Conservation (phyloP, 2,329 filamentous ascomycete species). For the Arthroderma sp. region DNA sequence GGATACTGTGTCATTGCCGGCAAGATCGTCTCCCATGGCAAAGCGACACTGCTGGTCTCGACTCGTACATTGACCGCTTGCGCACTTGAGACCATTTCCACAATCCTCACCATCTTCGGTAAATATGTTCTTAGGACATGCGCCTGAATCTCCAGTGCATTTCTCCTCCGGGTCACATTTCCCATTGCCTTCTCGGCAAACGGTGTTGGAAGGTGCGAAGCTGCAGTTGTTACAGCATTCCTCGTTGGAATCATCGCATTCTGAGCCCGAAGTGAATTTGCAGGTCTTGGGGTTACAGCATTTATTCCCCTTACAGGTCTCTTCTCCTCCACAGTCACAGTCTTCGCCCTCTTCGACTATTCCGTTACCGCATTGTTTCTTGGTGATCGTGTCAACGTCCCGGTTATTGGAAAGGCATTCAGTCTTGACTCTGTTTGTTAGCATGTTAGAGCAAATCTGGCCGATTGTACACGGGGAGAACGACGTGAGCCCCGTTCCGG, state of each 20-base stretch:
- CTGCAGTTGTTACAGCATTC: slow-evolving; percentile 34
- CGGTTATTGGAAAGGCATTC: slow-evolving; percentile 74
- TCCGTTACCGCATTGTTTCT: slow-evolving; percentile 84
- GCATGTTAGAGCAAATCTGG: slow-evolving; percentile 82
- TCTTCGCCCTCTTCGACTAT: slow-evolving; percentile 92
- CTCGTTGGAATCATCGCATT: slow-evolving; percentile 53
- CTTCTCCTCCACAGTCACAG: slow-evolving; percentile 78
- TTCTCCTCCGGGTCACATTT: slow-evolving; percentile 74
- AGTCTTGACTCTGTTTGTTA: slow-evolving; percentile 60
- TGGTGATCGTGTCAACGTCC: slow-evolving; percentile 66
- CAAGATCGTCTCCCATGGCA: slow-evolving; percentile 62
- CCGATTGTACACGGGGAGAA: slow-evolving; percentile 87
- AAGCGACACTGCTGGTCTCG: slow-evolving; percentile 79
- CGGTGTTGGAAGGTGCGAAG: slow-evolving; percentile 43
- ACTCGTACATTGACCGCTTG: slow-evolving; percentile 88
- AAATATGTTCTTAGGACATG: slow-evolving; percentile 61
- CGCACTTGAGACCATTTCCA: slow-evolving; percentile 57
- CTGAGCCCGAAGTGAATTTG: slow-evolving; percentile 60
- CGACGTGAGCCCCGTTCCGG: slow-evolving; percentile 53
- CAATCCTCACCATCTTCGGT: slow-evolving; percentile 59
- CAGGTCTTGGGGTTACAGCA: slow-evolving; percentile 84
- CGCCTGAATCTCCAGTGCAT: slow-evolving; percentile 58
- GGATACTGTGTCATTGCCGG: slow-evolving; percentile 63
- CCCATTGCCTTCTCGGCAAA: slow-evolving; percentile 71
- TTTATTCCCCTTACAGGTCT: slow-evolving; percentile 56